These are phyloP conservation scores for Tulasnella sp. DNA, from an alignment of 768 basidiomycete genomes.

Conservation along the genomic window DNA sequence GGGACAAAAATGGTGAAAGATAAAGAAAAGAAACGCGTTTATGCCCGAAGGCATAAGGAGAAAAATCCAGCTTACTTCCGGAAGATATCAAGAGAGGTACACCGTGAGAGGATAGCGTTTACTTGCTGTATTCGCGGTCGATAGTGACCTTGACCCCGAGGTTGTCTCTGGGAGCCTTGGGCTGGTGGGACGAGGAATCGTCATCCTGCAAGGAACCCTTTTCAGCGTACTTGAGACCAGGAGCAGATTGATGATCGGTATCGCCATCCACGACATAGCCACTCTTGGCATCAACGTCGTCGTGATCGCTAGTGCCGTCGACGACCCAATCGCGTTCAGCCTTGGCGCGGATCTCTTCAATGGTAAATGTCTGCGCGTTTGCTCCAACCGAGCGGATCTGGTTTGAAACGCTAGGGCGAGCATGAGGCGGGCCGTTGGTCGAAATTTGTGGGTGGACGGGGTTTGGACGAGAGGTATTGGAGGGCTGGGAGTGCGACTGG, in stretches of 20 bases:
- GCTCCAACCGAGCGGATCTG: conserved; percentile 18
- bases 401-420: conserved; percentile 1
- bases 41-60: too few species aligned
- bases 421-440: not conserved
- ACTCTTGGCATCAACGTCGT: conserved; percentile 15
- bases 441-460: not conserved
- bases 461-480: conserved; percentile 12
- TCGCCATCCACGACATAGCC: conserved; percentile 16
- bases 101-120: too few species aligned
- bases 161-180: conserved; percentile 22
- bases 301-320: conserved; percentile 10
- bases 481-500: conserved; percentile 28
- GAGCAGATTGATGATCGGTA: not conserved
- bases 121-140: conserved; percentile 44
- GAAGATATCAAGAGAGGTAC: too few species aligned
- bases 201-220: conserved; percentile 32
- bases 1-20: too few species aligned
- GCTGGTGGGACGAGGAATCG: conserved; percentile 18
- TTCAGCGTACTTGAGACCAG: conserved; percentile 21
- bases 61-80: too few species aligned
- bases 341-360: conserved; percentile 26
- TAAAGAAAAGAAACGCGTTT: too few species aligned
- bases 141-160: conserved; percentile 49
- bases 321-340: conserved; percentile 29
- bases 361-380: conserved; percentile 23